phyloP scores from a whole-genome alignment of 2,329 filamentous ascomycete species.

The Diaporthe australafricana region DNA sequence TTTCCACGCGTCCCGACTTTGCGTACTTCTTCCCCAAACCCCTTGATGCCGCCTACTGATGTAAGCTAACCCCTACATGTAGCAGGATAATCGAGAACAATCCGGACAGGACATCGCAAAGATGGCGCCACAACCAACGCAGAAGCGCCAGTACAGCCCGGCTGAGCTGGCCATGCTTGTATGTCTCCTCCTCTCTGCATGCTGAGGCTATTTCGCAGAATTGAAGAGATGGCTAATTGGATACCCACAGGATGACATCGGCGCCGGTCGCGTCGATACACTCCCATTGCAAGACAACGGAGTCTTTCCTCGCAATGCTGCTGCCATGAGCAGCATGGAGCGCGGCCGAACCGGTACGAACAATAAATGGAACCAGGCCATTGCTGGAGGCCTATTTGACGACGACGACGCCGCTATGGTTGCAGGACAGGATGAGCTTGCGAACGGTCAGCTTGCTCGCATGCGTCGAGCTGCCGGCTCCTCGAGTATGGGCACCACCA shows the following conservation, averaged over 20 bases:
- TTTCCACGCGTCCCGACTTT: neutral
- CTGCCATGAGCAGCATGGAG: neutral
- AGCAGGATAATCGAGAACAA: neutral
- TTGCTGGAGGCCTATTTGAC: conserved; percentile 41
- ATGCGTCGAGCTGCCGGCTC: conserved; percentile 32
- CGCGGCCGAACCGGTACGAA: neutral
- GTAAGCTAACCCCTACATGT: neutral
- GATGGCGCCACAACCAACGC: neutral
- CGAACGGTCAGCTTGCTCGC: conserved; percentile 43
- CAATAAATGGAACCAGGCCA: conserved; percentile 37
- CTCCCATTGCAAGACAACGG: conserved; percentile 42
- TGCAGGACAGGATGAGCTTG: conserved; percentile 43
- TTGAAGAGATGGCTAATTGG: neutral
- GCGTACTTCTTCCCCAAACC: neutral
- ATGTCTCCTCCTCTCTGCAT: neutral
- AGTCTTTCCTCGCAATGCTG: neutral
- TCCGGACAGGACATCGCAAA: neutral
- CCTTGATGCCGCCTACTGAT: neutral
- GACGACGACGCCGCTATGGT: conserved; percentile 47
- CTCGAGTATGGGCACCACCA: neutral
- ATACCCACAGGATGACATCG: conserved; percentile 46
- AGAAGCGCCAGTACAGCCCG: conserved; percentile 9
- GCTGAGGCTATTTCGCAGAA: neutral
- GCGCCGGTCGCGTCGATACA: conserved; percentile 42
- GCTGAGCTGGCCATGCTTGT: conserved; percentile 29